Base-by-base conservation (phyloP, 805 yeast species). In the Maudiozyma turicensis region DNA sequence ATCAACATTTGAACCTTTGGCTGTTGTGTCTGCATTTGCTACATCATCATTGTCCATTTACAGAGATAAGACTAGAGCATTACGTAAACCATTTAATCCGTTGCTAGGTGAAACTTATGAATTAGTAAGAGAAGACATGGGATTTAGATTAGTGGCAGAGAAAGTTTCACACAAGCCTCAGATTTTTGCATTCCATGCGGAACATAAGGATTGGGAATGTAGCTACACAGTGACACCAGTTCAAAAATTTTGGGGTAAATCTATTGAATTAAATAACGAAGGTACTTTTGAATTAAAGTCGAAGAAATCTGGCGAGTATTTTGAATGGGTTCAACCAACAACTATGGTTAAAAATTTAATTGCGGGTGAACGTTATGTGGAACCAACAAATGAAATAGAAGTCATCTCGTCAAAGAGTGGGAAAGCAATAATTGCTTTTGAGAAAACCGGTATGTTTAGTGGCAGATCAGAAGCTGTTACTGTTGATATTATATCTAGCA, bases 161-260 rank as follows among this genome's bases (percentile, higher is more conserved):
- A 93, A 93, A 61, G 95, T 93, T 15, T 67, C 79, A 32, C 99
- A 93, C 59, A 78, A 86, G 49, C 99, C 99, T 2, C 68, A 62
- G 39, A 78, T 90, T 2, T 80, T 89, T 70, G 96, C 97, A 1
- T 72, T 83, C 26, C 82, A 79, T 63, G 86, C 80, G 5, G 96
- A 91, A 50, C 74, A 86, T 28, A 64, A 69, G 7, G 67, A 75
- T 28, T 93, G 98, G 98, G 79, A 77, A 45, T 62, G 80, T 40
- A 72, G 74, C 38, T 82, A 79, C 54, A 72, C 79, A n/a, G 75
- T 85, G 3, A 69, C 80, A 29, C 95, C 96, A 0, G 76, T 77
- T 26, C 96, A 90, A 58, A 88, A 89, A 64, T 86, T 87, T 59
- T 91, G 97, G 95, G 97, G 98, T 45, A 93, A 91, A 68, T 82